Percentiles rank a stretch among this genome's conserved stretches.
Conservation (phyloP, 169 alveolate genomes). For the Plasmodium gallinaceum region DNA sequence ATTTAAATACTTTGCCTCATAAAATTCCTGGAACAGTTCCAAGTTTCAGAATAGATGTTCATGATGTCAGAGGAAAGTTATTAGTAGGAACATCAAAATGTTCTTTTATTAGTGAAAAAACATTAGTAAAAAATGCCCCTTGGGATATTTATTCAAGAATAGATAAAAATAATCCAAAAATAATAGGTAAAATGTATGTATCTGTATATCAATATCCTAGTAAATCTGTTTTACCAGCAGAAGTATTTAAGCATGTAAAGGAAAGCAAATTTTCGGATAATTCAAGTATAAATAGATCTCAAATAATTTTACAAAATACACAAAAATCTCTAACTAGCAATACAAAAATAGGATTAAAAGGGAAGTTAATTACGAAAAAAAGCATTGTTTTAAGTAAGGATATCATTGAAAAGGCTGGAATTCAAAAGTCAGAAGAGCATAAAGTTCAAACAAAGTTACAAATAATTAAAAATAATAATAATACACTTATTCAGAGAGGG, state of each 20-base stretch:
- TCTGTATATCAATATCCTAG: constrained; percentile 84
- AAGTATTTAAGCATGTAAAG: constrained; percentile 78
- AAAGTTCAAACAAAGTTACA: no score
- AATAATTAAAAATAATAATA: no score
- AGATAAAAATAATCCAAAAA: constrained; percentile 59
- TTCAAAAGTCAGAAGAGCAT: background rate
- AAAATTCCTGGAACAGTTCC: constrained; percentile 86
- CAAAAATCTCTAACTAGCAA: background rate
- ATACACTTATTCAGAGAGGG: constrained; percentile 6
- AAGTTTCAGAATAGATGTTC: constrained; percentile 84
- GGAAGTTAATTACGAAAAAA: background rate
- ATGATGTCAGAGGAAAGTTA: constrained; percentile 43
- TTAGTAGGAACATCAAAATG: constrained; percentile 78
- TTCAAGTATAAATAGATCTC: background rate
- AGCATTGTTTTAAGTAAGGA: constrained; percentile 14
- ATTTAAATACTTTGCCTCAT: constrained; percentile 84
- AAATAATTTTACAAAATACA: background rate
- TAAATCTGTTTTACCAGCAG: constrained; percentile 88
- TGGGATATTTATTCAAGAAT: constrained; percentile 82
- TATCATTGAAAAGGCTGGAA: background rate
- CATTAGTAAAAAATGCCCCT: constrained; percentile 79
- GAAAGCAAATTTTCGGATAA: background rate
- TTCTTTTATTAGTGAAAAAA: constrained; percentile 80
- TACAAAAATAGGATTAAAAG: constrained; percentile 1
- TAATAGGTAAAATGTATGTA: constrained; percentile 84